Conservation (phyloP, 2,329 filamentous ascomycete species). For the Aspergillus costaricaensis region DNA sequence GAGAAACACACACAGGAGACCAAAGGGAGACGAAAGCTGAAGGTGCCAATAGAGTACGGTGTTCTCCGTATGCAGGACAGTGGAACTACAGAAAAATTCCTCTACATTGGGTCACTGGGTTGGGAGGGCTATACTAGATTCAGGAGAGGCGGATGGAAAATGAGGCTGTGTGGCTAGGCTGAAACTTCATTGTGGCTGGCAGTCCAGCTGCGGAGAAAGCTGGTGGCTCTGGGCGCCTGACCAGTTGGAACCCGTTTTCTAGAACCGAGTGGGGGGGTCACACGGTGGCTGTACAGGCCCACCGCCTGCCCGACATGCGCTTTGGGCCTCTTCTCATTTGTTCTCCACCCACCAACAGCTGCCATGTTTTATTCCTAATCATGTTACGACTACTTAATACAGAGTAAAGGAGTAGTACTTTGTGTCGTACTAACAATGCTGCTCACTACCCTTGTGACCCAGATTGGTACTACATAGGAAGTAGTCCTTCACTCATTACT, state of each 20-base stretch:
- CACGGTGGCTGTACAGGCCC: constrained; percentile 3
- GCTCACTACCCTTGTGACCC: too few species aligned
- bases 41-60: not conserved
- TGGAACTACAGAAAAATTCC: not conserved
- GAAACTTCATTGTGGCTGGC: constrained; percentile 18
- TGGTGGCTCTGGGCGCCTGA: constrained; percentile 7
- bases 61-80: not conserved
- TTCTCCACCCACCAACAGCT: not conserved
- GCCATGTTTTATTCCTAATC: not conserved
- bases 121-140: not conserved
- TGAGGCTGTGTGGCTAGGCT: constrained; percentile 18
- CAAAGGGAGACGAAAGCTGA: not conserved
- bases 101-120: not conserved
- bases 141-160: not conserved
- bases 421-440: too few species aligned
- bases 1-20: too few species aligned
- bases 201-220: constrained; percentile 5
- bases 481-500: too few species aligned
- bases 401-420: too few species aligned
- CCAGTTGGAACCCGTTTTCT: not conserved
- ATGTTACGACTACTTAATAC: too few species aligned
- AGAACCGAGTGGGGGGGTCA: not conserved
- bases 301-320: not conserved
- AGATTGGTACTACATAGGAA: too few species aligned
- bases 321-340: constrained; percentile 1